A percentile compares a stretch with the other conserved stretches of the same genome.
phyloP scores from a whole-genome alignment of 768 basidiomycete genomes.

The Mycena sanguinolenta region DNA sequence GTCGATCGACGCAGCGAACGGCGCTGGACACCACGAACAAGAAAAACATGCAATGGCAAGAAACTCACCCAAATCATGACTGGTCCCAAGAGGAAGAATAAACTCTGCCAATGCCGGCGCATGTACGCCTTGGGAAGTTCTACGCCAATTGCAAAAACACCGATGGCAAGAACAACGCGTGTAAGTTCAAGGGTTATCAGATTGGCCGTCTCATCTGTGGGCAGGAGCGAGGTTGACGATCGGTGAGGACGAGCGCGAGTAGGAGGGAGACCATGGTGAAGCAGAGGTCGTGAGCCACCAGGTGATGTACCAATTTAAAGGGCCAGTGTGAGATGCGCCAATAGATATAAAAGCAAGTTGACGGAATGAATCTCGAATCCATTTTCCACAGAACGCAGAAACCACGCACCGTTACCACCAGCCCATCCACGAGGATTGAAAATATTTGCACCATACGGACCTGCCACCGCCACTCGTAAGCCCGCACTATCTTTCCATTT shows the following conservation, averaged over 20 bases:
- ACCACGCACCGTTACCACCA: constrained; percentile 41
- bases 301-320: neutral
- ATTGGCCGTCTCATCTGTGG: constrained; percentile 65
- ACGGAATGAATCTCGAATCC: neutral
- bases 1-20: constrained; percentile 7
- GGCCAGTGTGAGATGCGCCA: neutral
- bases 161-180: constrained; percentile 93
- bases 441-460: constrained; percentile 85
- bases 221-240: neutral
- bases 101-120: constrained; percentile 90
- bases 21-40: neutral
- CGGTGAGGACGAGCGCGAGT: too few relatives aligned
- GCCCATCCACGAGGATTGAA: constrained; percentile 89
- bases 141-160: constrained; percentile 98
- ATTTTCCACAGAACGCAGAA: neutral
- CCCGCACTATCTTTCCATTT: neutral
- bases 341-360: neutral
- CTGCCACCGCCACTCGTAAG: constrained; percentile 50
- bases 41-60: neutral
- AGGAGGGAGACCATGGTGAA: too few relatives aligned
- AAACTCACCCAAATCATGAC: constrained; percentile 86
- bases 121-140: constrained; percentile 98
- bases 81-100: constrained; percentile 86
- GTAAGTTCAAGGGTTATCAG: constrained; percentile 92
- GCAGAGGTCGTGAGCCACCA: neutral